phyloP scores from a whole-genome alignment of 2,329 filamentous ascomycete genomes.

The Talaromyces sp. region DNA sequence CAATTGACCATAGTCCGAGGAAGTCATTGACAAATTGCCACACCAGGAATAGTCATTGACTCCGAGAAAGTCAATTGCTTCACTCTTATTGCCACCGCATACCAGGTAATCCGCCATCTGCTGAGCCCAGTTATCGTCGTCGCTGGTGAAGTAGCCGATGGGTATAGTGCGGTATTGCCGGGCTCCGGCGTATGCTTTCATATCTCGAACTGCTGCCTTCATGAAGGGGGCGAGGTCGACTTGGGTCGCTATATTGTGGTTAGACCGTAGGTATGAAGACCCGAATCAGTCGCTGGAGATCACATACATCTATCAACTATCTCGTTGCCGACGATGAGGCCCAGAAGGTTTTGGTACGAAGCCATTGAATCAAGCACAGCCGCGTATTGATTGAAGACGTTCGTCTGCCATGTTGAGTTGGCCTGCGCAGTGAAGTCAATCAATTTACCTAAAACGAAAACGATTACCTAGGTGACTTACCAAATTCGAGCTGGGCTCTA shows the following conservation, averaged over 20 bases:
- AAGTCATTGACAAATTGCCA: neutral
- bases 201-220: conserved; percentile 75
- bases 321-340: neutral
- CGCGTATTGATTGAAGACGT: neutral
- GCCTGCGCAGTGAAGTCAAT: neutral
- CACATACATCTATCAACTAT: neutral
- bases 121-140: conserved; percentile 68
- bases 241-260: conserved; percentile 53
- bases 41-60: neutral
- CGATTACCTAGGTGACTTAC: neutral
- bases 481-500: neutral
- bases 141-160: conserved; percentile 81
- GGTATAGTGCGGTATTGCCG: conserved; percentile 79
- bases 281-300: neutral
- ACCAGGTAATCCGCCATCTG: conserved; percentile 73
- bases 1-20: neutral
- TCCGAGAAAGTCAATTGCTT: conserved; percentile 56
- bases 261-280: neutral
- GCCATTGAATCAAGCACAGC: neutral
- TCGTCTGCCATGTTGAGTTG: neutral
- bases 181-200: conserved; percentile 74
- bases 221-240: conserved; percentile 81
- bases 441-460: neutral
- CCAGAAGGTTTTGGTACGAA: neutral
- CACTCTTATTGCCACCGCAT: conserved; percentile 65